A percentile compares a stretch with the other conserved stretches of the same genome.
phyloP scores from a whole-genome alignment of 495 filamentous ascomycete genomes.

The Lasiosphaeriaceae sp. region DNA sequence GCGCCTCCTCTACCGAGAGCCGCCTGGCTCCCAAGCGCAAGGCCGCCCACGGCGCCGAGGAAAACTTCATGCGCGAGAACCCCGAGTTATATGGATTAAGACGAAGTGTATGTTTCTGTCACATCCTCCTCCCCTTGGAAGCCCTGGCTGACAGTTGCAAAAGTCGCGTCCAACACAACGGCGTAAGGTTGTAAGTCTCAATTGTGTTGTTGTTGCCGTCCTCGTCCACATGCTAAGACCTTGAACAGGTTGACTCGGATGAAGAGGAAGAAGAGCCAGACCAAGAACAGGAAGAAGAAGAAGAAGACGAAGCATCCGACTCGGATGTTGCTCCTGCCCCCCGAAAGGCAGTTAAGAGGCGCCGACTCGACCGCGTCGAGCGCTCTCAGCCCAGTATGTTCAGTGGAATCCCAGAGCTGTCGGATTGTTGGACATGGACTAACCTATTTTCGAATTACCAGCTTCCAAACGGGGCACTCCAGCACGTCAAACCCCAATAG shows the following conservation, averaged over 20 bases:
- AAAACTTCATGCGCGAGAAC: slow-evolving; percentile 82
- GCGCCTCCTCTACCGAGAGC: slow-evolving; percentile 64
- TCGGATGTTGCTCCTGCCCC: slow-evolving; percentile 57
- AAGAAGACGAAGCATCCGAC: slow-evolving; percentile 69
- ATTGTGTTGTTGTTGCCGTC: not conserved
- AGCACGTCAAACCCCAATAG: slow-evolving; percentile 52
- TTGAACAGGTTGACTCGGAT: slow-evolving; percentile 60
- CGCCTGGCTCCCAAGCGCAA: slow-evolving; percentile 72
- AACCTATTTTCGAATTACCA: slow-evolving; percentile 29
- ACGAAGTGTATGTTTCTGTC: slow-evolving; percentile 66
- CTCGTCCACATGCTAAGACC: slow-evolving; percentile 20
- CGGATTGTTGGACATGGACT: slow-evolving; percentile 13
- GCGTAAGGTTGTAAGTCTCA: slow-evolving; percentile 44
- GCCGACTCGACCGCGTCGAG: slow-evolving; percentile 37
- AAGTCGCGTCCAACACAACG: slow-evolving; percentile 51
- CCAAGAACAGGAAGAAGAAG: slow-evolving; percentile 58
- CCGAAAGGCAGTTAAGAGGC: slow-evolving; percentile 43
- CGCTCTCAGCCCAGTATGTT: slow-evolving; percentile 46
- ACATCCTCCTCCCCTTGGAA: not conserved
- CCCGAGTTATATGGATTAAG: slow-evolving; percentile 95
- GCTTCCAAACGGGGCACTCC: slow-evolving; percentile 66
- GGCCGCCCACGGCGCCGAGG: slow-evolving; percentile 56
- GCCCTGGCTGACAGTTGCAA: slow-evolving; percentile 31
- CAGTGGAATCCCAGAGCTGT: not conserved
- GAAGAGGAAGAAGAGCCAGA: slow-evolving; percentile 56